Evolutionary conservation across 208 protist species (phyloP).

Genomic region (Wallacemonas collosoma): DNA sequence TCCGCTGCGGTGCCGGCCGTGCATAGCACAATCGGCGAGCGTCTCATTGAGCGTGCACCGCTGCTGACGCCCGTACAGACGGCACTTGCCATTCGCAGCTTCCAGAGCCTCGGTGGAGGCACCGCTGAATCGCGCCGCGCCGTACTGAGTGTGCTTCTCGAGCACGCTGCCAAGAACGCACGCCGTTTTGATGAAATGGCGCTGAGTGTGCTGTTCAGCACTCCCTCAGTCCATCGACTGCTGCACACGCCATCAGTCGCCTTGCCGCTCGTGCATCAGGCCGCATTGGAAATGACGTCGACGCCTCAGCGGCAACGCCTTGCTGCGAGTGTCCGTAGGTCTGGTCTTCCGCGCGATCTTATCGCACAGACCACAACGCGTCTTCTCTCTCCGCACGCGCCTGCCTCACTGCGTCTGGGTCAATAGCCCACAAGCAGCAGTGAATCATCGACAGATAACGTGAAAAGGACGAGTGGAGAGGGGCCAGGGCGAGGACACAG

Average conservation of each 20-base stretch:
- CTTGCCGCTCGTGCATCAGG: slow-evolving; percentile 64
- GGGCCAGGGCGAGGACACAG: too few species aligned
- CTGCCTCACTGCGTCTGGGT: neutral
- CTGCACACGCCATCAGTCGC: slow-evolving; percentile 50
- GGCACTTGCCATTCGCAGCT: slow-evolving; percentile 51
- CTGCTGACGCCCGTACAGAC: slow-evolving; percentile 71
- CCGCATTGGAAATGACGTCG: slow-evolving; percentile 45
- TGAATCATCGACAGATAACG: too few species aligned
- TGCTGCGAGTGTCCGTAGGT: slow-evolving; percentile 39
- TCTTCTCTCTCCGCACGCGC: slow-evolving; percentile 15
- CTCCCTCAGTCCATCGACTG: slow-evolving; percentile 67
- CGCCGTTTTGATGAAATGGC: slow-evolving; percentile 61
- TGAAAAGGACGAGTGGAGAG: too few species aligned
- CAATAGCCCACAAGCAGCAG: neutral
- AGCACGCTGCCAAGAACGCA: slow-evolving; percentile 48
- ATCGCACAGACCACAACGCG: slow-evolving; percentile 24
- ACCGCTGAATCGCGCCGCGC: slow-evolving; percentile 29
- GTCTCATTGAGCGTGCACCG: slow-evolving; percentile 42
- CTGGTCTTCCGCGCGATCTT: slow-evolving; percentile 59
- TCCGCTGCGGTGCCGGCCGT: slow-evolving; percentile 56
- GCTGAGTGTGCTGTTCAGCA: slow-evolving; percentile 66
- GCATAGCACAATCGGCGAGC: slow-evolving; percentile 38
- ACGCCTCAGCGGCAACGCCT: slow-evolving; percentile 57
- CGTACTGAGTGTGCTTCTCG: slow-evolving; percentile 52
- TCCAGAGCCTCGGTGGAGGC: slow-evolving; percentile 67